Evolutionary conservation across 139 green algal species (phyloP).

Genomic region (Chlamydomonas eustigma): DNA sequence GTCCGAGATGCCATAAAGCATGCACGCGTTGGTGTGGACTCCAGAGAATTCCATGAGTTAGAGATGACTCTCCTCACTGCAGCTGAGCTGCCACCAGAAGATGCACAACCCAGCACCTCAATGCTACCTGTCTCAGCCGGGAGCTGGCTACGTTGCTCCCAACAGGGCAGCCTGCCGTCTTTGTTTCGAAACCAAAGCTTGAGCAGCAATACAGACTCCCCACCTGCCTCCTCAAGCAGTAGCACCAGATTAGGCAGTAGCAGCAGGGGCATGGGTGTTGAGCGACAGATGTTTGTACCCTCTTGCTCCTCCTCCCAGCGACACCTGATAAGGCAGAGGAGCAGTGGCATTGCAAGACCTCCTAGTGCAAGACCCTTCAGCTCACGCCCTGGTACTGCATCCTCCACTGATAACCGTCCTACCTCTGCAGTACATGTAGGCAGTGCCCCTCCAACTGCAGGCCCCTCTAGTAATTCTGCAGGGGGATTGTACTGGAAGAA

Average conservation of each 20-base stretch:
- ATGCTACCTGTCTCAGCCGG: conserved; percentile 11
- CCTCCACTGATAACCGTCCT: background rate
- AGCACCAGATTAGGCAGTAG: background rate
- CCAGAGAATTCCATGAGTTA: conserved; percentile 33
- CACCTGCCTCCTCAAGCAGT: background rate
- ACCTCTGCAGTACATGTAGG: background rate
- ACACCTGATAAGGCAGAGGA: background rate
- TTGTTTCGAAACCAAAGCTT: background rate
- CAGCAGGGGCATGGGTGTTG: background rate
- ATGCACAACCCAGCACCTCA: background rate
- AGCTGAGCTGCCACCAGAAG: background rate
- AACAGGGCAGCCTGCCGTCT: conserved; percentile 21
- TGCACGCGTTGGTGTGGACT: conserved; percentile 41
- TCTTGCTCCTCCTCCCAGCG: background rate
- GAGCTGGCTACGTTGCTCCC: conserved; percentile 25
- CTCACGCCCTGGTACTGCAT: conserved; percentile 1
- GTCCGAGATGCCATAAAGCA: conserved; percentile 40
- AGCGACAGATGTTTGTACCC: background rate
- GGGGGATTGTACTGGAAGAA: conserved; percentile 42
- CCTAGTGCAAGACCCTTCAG: background rate
- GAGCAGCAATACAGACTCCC: background rate
- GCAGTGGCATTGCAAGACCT: conserved; percentile 5
- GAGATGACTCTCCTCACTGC: conserved; percentile 41
- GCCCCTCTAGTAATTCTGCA: background rate
- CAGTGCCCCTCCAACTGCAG: conserved; percentile 6